Evolutionary conservation across 2,329 filamentous ascomycete genomes (phyloP), one percentile per base, ranked within the genome.

Genomic region (Talaromyces pinophilus): DNA sequence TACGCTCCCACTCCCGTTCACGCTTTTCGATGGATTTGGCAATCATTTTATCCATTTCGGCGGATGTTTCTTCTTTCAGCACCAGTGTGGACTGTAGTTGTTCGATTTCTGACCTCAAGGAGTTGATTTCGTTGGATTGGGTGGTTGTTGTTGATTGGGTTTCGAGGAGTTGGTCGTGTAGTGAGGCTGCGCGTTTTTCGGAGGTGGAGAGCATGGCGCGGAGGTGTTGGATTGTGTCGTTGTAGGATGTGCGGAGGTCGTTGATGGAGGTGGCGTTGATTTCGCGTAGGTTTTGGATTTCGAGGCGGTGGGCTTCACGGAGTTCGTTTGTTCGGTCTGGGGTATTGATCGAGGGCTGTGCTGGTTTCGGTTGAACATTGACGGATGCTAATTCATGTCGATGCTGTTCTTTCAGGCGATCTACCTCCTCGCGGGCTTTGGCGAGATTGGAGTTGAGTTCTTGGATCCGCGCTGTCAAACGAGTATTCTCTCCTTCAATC

Each of bases 1-100:
- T 76, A 0, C 76, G 72, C 65, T 80, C 75, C 80, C 80, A 82
- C 63, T 79, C 78, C 28, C 76, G 75, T 69, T 82, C 80, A 40
- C 79, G 75, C 68, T 78, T 79, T 59, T 80, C 78, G 15, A 80
- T 74, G 0, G 78, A 78, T 55, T 73, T 71, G 10, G 77, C 75
- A 62, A 82, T 78, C 44, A 77, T 76, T 63, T 74, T 70, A 67
- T 82, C 80, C 19, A 82, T 62, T 3, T 76, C 78, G 0, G 72
- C 73, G 17, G 79, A 73, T 1, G 78, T 73, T 54, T 79, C 78
- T n/a, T 81, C 77, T 63, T 81, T 81, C 1, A 73, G 73, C 13
- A 76, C 74, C 28, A 81, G 76, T 22, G 77, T 63, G 15, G 75
- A 70, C 54, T 78, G 71, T 1, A 80, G 71, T 7, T 74, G 69